These are phyloP conservation scores for Pseudogymnoascus sp. DNA, from an alignment of 2,329 filamentous ascomycete genomes.

Conservation along the genomic window DNA sequence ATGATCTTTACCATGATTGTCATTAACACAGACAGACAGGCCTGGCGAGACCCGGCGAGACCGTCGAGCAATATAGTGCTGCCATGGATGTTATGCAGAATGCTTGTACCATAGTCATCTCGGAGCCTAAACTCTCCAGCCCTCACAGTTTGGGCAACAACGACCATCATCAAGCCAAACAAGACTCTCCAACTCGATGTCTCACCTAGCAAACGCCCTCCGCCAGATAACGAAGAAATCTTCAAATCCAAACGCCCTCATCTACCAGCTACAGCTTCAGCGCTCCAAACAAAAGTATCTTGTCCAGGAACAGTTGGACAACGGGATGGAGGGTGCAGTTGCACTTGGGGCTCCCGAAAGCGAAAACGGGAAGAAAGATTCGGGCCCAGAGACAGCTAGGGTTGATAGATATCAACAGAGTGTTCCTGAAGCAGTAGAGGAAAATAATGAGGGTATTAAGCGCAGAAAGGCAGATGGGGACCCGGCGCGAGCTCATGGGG, in stretches of 20 bases:
- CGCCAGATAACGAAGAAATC: slow-evolving; percentile 17
- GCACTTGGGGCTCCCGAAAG: slow-evolving; percentile 12
- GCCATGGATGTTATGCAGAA: not conserved
- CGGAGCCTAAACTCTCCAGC: not conserved
- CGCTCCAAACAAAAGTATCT: slow-evolving; percentile 15
- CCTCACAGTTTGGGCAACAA: not conserved
- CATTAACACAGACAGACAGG: not conserved
- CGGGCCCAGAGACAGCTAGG: not conserved
- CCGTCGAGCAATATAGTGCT: not conserved
- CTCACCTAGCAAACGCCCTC: slow-evolving; percentile 13
- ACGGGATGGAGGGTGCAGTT: slow-evolving; percentile 11
- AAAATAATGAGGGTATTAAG: not conserved
- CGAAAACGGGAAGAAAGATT: not conserved
- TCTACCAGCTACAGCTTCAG: slow-evolving; percentile 16
- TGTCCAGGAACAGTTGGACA: slow-evolving; percentile 11
- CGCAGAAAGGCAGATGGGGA: not conserved
- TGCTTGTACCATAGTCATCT: not conserved
- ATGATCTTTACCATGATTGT: not conserved
- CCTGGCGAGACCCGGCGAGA: slow-evolving; percentile 6
- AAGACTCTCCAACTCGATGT: slow-evolving; percentile 12
- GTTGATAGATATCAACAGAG: not conserved
- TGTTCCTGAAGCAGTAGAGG: not conserved
- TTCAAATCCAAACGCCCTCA: slow-evolving; percentile 15
- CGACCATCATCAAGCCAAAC: not conserved
- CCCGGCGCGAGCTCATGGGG: not conserved